Evolutionary conservation across 371 early-diverging fungal genomes (phyloP), one percentile per base, ranked within the genome.

Genomic region (Coemansia sp.): DNA sequence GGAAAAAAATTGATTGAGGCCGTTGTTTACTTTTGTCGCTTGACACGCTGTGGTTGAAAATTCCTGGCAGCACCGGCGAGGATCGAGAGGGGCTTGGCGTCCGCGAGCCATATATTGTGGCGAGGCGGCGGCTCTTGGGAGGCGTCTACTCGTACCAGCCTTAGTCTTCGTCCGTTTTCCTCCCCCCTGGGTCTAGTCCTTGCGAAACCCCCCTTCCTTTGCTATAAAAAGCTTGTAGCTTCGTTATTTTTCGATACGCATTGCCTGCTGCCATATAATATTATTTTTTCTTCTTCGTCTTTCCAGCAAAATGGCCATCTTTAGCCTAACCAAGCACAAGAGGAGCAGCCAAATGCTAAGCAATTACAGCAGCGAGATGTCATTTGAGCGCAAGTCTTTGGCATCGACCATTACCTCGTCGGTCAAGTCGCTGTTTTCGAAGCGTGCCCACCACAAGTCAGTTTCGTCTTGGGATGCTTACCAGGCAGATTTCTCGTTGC

Each of bases 351-450:
- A 67, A 39, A 42, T 29, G 34, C 50, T 38, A 12, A 37, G 31
- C 18, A 16, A 29, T 12, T 43, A 18, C 44, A 42, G 16, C 55
- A 31, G 34, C 47, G 49, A 55, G 12, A 7, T 18, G 33, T 54
- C 63, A 14, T 42, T 39, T 44, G 59, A 53, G 12, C 71, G 61
- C 60, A 60, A 61, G 37, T 57, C 70, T 1, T 34, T 72, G 11
- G 38, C 60, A 4, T 38, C 51, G 5, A 51, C 64, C 33, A 47
- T 72, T 24, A 55, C 69, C 6, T 46, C 55, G 4, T 72, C 74
- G 1, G 74, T 72, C 6, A 72, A 72, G 39, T 60, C 70, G 12
- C 36, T 72, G 46, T 72, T 72, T 14, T 48, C 57, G 1, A 57
- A 64, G 49, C 59, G 51, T 38, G 38, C 48, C 6, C 58, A 29